Base-by-base conservation (phyloP, 106 monocot genomes). In the Dioscorea dumetorum region DNA sequence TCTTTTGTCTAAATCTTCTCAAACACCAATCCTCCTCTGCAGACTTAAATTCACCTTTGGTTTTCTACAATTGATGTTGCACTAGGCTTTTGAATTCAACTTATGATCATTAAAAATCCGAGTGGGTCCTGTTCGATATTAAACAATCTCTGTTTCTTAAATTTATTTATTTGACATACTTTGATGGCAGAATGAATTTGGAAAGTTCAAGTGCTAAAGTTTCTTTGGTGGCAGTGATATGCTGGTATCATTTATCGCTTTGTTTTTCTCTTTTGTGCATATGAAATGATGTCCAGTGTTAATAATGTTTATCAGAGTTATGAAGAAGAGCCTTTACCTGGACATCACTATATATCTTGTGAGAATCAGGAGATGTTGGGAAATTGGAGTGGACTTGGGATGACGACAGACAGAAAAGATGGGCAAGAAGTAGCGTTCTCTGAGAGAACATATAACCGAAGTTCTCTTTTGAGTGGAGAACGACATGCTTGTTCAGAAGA, bases 231-330 rank as follows among this genome's bases (percentile, higher is more conserved):
- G 41, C 41, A 41, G 41, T 41, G 5, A 41, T 12, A 2, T 51
- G 1, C 17, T 17, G 17, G 17, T 51, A 12, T 51, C 51, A 51
- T 51, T 51, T 51, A 51, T 13, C 51, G 12, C 51, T 2, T 51
- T 4, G 54, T 54, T 54, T 53, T 16, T 12, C 15, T 54, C 5
- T 18, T 19, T 54, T 54, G 54, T 18, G 54, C 15, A 18, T 8
- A 14, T 19, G 15, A 54, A 54, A 54, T 54, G 5, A 54, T 54
- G 1, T 54, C 15, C 15, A 18, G 54, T 54, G 59, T 21, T 59
- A 10, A 8, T 41, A 41, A 41, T 59, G 8, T 56, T n/a, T 34
- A 20, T 50, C 88, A 93, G 93, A 93, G 77, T 76, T 93, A 93
- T 48, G 88, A 88, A 50, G 88, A 85, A 22, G 76, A 84, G 22